phyloP scores from a whole-genome alignment of 345 rosid species.

The Odontarrhena argentea region DNA sequence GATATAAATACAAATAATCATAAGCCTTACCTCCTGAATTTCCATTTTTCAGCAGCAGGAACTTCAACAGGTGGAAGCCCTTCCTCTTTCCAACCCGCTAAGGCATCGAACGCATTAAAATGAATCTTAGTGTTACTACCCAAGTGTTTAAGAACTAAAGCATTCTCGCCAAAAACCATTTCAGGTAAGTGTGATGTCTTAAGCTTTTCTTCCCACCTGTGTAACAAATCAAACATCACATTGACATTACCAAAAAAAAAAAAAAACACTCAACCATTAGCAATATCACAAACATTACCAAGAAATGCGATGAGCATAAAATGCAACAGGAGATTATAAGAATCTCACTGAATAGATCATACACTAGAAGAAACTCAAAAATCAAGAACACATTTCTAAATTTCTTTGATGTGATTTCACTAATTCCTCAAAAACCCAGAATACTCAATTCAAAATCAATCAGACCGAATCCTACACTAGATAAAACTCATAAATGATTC shows the following conservation, averaged over 20 bases:
- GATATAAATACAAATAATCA: not conserved
- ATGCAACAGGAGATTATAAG: not conserved
- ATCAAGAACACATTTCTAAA: constrained; percentile 6
- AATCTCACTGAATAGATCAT: constrained; percentile 3
- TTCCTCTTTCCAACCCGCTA: constrained; percentile 80
- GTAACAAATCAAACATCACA: constrained; percentile 26
- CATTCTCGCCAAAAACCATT: constrained; percentile 90
- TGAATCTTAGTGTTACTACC: constrained; percentile 61
- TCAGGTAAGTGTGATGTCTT: constrained; percentile 82
- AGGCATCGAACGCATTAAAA: constrained; percentile 90
- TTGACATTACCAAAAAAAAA: too few relatives aligned
- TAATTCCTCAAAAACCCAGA: constrained; percentile 6
- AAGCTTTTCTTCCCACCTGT: constrained; percentile 87
- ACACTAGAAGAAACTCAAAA: not conserved
- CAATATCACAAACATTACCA: not conserved
- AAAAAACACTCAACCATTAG: not conserved
- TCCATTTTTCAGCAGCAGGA: constrained; percentile 95
- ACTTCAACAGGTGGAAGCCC: constrained; percentile 91
- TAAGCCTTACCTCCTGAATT: constrained; percentile 68
- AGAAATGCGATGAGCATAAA: not conserved
- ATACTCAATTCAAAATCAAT: constrained; percentile 15
- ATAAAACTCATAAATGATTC: not conserved
- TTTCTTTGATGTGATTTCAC: not conserved
- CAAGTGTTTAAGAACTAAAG: constrained; percentile 61
- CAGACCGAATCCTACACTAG: constrained; percentile 7